Percentiles rank a stretch among this genome's conserved stretches.
Evolutionary conservation across 1,284 basidiomycete species (phyloP).

Genomic region (Termitomyces sp.): DNA sequence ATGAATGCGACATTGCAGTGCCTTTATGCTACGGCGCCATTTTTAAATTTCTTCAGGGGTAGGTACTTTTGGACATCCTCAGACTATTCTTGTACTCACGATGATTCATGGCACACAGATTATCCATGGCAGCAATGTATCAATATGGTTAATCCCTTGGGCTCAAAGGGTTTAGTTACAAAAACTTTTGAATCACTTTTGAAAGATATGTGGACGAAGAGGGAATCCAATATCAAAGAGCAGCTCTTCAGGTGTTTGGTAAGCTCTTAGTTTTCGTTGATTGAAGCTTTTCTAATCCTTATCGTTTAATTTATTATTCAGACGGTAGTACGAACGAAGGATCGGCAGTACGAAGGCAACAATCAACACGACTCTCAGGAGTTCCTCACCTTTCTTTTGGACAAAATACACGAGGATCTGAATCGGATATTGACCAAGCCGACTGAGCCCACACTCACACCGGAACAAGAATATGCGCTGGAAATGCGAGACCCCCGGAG

Average conservation of each 20-base stretch:
- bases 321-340: slow-evolving; percentile 1
- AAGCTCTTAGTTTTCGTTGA: slow-evolving; percentile 22
- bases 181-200: slow-evolving; percentile 81
- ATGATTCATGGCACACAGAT: slow-evolving; percentile 42
- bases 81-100: background rate
- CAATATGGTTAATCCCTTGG: slow-evolving; percentile 84
- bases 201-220: slow-evolving; percentile 85
- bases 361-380: slow-evolving; percentile 99
- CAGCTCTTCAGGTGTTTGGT: slow-evolving; percentile 60
- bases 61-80: slow-evolving; percentile 12
- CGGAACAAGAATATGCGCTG: slow-evolving; percentile 82
- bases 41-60: slow-evolving; percentile 88
- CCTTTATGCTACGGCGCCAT: slow-evolving; percentile 86
- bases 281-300: background rate
- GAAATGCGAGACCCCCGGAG: slow-evolving; percentile 69
- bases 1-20: slow-evolving; percentile 99
- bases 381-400: slow-evolving; percentile 91
- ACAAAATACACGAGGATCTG: slow-evolving; percentile 95
- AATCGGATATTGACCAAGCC: slow-evolving; percentile 86
- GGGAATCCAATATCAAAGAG: slow-evolving; percentile 45
- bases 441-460: slow-evolving; percentile 55
- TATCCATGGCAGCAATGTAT: slow-evolving; percentile 85
- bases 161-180: slow-evolving; percentile 84
- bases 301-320: background rate
- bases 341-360: slow-evolving; percentile 77